Evolutionary conservation across 2,329 filamentous ascomycete genomes (phyloP).

Genomic region (Fusarium praegraminearum): DNA sequence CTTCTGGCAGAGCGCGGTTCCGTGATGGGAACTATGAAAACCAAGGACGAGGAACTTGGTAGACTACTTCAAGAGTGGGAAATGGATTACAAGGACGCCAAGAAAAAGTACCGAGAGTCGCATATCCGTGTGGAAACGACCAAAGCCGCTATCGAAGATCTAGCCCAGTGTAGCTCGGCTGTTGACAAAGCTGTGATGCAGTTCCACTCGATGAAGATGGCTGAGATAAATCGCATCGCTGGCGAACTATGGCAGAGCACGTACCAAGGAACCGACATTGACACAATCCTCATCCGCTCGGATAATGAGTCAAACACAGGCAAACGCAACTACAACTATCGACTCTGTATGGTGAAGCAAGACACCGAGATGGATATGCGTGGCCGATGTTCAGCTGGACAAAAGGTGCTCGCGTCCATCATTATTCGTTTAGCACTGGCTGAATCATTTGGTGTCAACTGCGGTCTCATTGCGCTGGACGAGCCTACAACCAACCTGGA

Average conservation of each 20-base stretch:
- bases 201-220: constrained; percentile 97
- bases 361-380: constrained; percentile 99
- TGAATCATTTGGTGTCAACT: constrained; percentile 96
- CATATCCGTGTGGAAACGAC: constrained; percentile 93
- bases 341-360: constrained; percentile 97
- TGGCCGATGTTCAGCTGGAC: constrained; percentile 93
- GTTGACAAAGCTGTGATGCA: constrained; percentile 98
- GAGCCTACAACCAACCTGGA: constrained; percentile 98
- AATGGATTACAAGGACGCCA: constrained; percentile 86
- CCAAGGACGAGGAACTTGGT: constrained; percentile 83
- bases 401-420: constrained; percentile 96
- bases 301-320: constrained; percentile 81
- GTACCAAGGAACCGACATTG: constrained; percentile 96
- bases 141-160: constrained; percentile 90
- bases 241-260: constrained; percentile 97
- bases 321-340: constrained; percentile 94
- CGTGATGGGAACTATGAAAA: constrained; percentile 82
- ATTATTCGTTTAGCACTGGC: constrained; percentile 96
- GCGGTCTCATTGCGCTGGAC: constrained; percentile 94
- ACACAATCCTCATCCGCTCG: constrained; percentile 94
- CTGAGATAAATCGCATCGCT: constrained; percentile 94
- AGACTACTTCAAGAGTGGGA: constrained; percentile 84
- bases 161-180: constrained; percentile 83
- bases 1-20: constrained; percentile 79
- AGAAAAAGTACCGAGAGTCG: constrained; percentile 82